Percentiles rank a stretch among this genome's conserved stretches.
These are phyloP conservation scores for Thraustochytrium striatum DNA, from an alignment of 352 stramenopile genomes.

Conservation along the genomic window DNA sequence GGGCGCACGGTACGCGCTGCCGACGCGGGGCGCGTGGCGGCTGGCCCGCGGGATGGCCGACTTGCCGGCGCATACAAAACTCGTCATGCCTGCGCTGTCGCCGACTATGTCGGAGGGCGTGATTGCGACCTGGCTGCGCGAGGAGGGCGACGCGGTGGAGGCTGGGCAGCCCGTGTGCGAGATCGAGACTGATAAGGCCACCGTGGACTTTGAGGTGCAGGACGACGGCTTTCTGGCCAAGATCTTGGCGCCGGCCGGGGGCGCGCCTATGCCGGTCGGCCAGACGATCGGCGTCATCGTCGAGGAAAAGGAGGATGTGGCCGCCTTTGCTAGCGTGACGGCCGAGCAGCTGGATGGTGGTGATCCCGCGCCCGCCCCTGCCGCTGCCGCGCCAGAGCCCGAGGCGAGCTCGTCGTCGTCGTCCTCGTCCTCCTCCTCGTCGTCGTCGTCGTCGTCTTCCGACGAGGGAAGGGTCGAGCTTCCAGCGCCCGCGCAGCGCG, in stretches of 20 bases:
- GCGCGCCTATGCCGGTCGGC: conserved; percentile 33
- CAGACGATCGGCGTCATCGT: conserved; percentile 72
- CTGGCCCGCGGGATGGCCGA: background rate
- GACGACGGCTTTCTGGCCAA: conserved; percentile 90
- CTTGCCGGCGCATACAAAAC: conserved; percentile 65
- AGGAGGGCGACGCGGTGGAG: conserved; percentile 50
- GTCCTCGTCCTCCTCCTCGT: too few species aligned
- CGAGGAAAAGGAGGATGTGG: conserved; percentile 74
- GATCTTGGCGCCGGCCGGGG: conserved; percentile 79
- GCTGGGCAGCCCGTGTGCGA: conserved; percentile 56
- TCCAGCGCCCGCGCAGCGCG: background rate
- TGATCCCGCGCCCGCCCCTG: background rate
- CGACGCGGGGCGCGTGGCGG: too few species aligned
- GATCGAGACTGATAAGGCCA: conserved; percentile 98
- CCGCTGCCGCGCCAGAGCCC: too few species aligned
- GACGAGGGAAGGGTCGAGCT: too few species aligned
- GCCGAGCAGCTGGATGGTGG: conserved; percentile 53
- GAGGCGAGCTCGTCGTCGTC: too few species aligned
- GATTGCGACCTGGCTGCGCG: conserved; percentile 86
- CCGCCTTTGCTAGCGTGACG: conserved; percentile 67
- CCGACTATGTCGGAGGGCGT: conserved; percentile 92
- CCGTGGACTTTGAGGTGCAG: conserved; percentile 95
- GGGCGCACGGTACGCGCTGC: too few species aligned
- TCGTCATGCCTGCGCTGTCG: conserved; percentile 90
- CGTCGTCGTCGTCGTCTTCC: too few species aligned